phyloP scores from a whole-genome alignment of 352 stramenopile genomes.

The Phytopythium mirpurense region DNA sequence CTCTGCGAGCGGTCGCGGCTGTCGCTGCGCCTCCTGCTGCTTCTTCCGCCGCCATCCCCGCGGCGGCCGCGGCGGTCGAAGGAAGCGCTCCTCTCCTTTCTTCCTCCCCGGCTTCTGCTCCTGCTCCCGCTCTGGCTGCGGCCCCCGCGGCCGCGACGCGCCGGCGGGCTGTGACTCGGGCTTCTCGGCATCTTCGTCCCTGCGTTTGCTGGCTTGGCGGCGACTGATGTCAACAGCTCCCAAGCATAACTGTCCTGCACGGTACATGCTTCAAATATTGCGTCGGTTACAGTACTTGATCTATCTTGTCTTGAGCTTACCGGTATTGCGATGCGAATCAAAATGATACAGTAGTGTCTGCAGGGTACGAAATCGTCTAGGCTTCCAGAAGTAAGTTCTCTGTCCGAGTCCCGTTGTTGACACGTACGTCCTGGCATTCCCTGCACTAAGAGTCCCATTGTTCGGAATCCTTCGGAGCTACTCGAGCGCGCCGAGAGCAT shows the following conservation, averaged over 20 bases:
- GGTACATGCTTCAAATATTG: not conserved
- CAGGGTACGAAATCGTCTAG: too few relatives aligned
- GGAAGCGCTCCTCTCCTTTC: slow-evolving; percentile 7
- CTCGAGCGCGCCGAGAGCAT: not conserved
- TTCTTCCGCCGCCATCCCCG: not conserved
- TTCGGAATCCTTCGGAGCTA: not conserved
- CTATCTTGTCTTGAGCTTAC: not conserved
- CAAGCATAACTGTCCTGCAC: not conserved
- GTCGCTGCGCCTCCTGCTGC: slow-evolving; percentile 21
- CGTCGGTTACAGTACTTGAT: not conserved
- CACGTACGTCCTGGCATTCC: too few relatives aligned
- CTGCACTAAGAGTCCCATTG: too few relatives aligned
- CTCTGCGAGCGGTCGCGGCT: slow-evolving; percentile 14
- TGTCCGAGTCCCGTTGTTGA: too few relatives aligned
- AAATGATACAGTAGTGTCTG: too few relatives aligned
- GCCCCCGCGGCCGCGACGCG: not conserved
- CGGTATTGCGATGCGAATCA: too few relatives aligned
- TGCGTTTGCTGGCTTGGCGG: too few relatives aligned
- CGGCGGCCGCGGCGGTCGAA: slow-evolving; percentile 5
- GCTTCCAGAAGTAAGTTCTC: too few relatives aligned
- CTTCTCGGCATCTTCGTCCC: slow-evolving; percentile 15
- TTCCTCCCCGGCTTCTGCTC: not conserved
- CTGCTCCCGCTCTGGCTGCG: not conserved
- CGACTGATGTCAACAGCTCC: not conserved
- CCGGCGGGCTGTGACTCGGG: slow-evolving; percentile 17